phyloP scores from a whole-genome alignment of 495 filamentous ascomycete genomes.

The Extremus antarcticus region DNA sequence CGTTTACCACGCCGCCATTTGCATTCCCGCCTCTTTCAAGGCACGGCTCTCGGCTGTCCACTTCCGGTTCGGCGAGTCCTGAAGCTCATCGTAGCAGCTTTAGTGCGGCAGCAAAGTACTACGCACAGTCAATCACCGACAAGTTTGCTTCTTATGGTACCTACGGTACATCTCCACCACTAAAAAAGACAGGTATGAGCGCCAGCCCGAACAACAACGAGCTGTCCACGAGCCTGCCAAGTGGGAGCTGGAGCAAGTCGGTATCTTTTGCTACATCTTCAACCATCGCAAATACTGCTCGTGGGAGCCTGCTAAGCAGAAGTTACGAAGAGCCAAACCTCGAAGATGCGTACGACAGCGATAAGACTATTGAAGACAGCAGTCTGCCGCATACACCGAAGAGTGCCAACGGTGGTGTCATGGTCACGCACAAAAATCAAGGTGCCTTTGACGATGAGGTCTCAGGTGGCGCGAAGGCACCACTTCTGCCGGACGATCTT shows the following conservation, averaged over 20 bases:
- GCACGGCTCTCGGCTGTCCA: background rate
- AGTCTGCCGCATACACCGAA: slow-evolving; percentile 15
- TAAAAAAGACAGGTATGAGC: slow-evolving; percentile 9
- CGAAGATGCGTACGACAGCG: slow-evolving; percentile 16
- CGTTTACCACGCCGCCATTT: slow-evolving; percentile 9
- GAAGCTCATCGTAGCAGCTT: slow-evolving; percentile 19
- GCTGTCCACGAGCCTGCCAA: slow-evolving; percentile 8
- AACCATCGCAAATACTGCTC: background rate
- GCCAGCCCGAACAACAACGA: slow-evolving; percentile 6
- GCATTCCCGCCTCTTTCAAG: slow-evolving; percentile 2
- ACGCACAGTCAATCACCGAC: slow-evolving; percentile 19
- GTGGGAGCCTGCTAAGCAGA: background rate
- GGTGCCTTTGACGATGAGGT: slow-evolving; percentile 6
- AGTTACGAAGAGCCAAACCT: background rate
- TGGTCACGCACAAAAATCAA: background rate
- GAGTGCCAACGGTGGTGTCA: background rate
- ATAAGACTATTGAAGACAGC: slow-evolving; percentile 16
- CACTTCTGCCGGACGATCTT: slow-evolving; percentile 4
- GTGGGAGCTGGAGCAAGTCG: slow-evolving; percentile 16
- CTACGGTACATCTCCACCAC: slow-evolving; percentile 16
- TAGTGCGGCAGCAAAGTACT: slow-evolving; percentile 14
- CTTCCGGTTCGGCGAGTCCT: slow-evolving; percentile 8
- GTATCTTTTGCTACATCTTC: slow-evolving; percentile 14
- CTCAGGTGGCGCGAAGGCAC: background rate
- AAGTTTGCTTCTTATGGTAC: slow-evolving; percentile 13